phyloP scores from a whole-genome alignment of 2,329 filamentous ascomycete species.

The Teratosphaeria gauchensis region DNA sequence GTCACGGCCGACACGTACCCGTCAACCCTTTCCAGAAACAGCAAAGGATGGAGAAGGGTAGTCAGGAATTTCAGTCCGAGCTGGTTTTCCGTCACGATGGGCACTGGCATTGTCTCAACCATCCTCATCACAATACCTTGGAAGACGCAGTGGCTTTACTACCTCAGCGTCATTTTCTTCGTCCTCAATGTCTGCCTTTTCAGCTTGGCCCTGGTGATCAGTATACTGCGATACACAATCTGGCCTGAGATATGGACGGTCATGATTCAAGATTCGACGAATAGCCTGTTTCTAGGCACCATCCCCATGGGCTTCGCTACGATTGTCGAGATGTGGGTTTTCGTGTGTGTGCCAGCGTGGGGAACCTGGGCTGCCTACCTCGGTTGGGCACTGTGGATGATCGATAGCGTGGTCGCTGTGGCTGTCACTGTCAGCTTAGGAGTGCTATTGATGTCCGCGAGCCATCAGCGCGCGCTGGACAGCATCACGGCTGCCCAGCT shows the following conservation, averaged over 20 bases:
- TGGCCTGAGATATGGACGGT: constrained; percentile 49
- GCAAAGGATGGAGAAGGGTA: constrained; percentile 18
- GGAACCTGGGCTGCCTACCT: constrained; percentile 37
- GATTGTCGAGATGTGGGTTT: constrained; percentile 20
- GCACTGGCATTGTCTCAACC: constrained; percentile 57
- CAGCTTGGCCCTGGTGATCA: constrained; percentile 36
- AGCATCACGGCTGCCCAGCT: constrained; percentile 55
- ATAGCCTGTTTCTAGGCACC: constrained; percentile 55
- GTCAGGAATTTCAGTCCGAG: constrained; percentile 22
- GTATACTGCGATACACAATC: constrained; percentile 50
- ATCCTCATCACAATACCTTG: constrained; percentile 56
- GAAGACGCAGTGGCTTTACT: constrained; percentile 47
- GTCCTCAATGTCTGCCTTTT: constrained; percentile 53
- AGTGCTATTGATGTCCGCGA: constrained; percentile 34
- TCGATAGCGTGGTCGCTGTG: constrained; percentile 37
- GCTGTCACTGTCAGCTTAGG: constrained; percentile 20
- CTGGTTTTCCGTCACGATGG: constrained; percentile 40
- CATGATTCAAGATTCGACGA: constrained; percentile 57
- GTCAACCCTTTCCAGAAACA: constrained; percentile 5
- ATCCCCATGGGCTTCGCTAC: constrained; percentile 24
- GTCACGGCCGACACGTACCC: not conserved
- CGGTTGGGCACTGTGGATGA: constrained; percentile 42
- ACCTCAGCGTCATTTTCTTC: constrained; percentile 54
- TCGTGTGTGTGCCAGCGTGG: constrained; percentile 21
- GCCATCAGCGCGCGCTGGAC: constrained; percentile 35